Conservation (phyloP, 371 early-diverging fungal species). For the Apophysomyces sp. region DNA sequence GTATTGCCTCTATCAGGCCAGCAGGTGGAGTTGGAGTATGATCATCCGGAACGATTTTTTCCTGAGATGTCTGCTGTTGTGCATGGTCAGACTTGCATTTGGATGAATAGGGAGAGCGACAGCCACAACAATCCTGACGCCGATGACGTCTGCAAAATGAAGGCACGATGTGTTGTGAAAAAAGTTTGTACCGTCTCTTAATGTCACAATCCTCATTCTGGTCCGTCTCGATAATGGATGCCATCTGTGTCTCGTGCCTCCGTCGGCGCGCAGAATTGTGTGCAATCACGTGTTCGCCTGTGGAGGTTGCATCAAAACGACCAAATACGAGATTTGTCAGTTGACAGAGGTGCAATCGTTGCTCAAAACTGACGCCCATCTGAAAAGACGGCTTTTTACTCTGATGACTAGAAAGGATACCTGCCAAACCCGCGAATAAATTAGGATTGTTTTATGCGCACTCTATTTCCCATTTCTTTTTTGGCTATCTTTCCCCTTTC, state of each 20-base stretch:
- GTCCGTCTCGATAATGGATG: constrained; percentile 17
- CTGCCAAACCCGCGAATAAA: constrained; percentile 16
- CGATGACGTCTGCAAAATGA: constrained; percentile 47
- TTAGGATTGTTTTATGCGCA: neutral
- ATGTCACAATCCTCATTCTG: constrained; percentile 15
- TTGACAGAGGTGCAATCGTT: constrained; percentile 61
- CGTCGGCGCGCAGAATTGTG: constrained; percentile 31
- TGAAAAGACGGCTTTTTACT: constrained; percentile 43
- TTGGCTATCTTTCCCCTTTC: constrained; percentile 46
- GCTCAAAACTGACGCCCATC: constrained; percentile 50
- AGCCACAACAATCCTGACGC: constrained; percentile 28
- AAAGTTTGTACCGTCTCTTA: constrained; percentile 21
- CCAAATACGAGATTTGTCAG: constrained; percentile 63
- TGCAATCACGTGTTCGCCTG: constrained; percentile 36
- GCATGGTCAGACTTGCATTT: constrained; percentile 20
- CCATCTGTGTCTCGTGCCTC: constrained; percentile 30
- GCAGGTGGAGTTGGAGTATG: constrained; percentile 13
- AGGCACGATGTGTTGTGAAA: constrained; percentile 28
- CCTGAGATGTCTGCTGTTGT: constrained; percentile 5
- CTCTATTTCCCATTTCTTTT: constrained; percentile 45
- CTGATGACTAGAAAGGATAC: constrained; percentile 57
- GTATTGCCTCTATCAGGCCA: constrained; percentile 59
- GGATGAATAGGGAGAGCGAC: constrained; percentile 24
- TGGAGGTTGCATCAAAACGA: constrained; percentile 56
- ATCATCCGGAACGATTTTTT: constrained; percentile 9